Base-by-base conservation (phyloP, 805 yeast genomes). In the Ogataea paraovalis region DNA sequence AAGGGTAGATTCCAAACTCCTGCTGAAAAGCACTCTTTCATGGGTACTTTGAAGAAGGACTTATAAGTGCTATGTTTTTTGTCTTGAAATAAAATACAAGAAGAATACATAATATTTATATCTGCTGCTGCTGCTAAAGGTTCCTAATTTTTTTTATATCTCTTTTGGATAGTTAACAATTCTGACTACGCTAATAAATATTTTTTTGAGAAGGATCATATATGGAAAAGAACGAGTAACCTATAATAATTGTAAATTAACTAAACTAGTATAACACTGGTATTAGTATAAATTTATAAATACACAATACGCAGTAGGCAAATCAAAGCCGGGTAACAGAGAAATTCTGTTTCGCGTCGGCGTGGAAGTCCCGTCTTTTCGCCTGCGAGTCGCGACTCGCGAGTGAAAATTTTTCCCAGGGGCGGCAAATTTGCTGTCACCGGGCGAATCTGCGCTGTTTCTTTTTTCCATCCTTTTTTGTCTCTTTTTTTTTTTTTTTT, bases 1-100 rank as follows among this genome's bases (percentile, higher is more conserved):
- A 95, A 94, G 89, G 99, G 99, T 84, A 94, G 99, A 86, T 94
- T 94, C 98, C 99, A 94, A 83, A 94, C 99, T 71, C 96, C 97
- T 69, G 98, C 97, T 76, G 99, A 94, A 85, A 95, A 95, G 91
- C 90, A 85, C 73, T 96, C 99, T 73, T 94, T 94, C 92, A 70
- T 91, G 82, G 99, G 99, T 82, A 92, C 99, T 72, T 86, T 94
- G 75, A 94, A 94, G 96, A 91, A 88, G 85, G 97, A 91, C 78
- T 83, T 88, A 73, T 79, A 82, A 51, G 50, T 44, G 28, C 10
- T n/a, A n/a, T n/a, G n/a, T n/a, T n/a, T n/a, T n/a, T n/a, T n/a
- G n/a, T n/a, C n/a, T n/a, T n/a, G n/a, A n/a, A n/a, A n/a, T n/a
- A n/a, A n/a, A n/a, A n/a, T n/a, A n/a, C n/a, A n/a, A n/a, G n/a